These are phyloP conservation scores for Polyplosphaeria fusca DNA, from an alignment of 495 filamentous ascomycete genomes.

Conservation along the genomic window DNA sequence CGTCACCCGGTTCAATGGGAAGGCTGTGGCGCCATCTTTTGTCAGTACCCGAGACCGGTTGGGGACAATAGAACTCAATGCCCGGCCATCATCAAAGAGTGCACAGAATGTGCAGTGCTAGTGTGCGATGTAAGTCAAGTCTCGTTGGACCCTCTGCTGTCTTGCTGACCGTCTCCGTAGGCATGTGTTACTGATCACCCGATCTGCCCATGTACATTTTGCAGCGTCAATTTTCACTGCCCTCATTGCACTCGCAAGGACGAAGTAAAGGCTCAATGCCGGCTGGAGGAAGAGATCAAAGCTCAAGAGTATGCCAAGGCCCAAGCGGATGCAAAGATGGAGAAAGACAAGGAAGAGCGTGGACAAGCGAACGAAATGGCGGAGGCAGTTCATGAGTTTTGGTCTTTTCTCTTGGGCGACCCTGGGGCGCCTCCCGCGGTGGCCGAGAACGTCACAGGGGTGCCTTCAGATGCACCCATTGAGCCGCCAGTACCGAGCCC, in stretches of 20 bases:
- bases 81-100: conserved; percentile 50
- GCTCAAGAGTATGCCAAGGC: conserved; percentile 23
- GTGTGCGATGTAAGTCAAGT: conserved; percentile 54
- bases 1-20: conserved; percentile 49
- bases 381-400: conserved; percentile 29
- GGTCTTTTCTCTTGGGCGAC: conserved; percentile 11
- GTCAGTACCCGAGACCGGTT: conserved; percentile 49
- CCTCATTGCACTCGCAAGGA: conserved; percentile 49
- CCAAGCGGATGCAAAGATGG: conserved; percentile 25
- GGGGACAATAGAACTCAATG: conserved; percentile 54
- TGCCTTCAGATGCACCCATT: neutral
- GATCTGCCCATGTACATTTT: conserved; percentile 54
- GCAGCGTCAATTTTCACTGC: conserved; percentile 53
- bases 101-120: conserved; percentile 53
- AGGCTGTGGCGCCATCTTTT: conserved; percentile 59
- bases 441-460: neutral
- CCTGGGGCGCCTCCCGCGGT: neutral
- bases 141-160: too few species aligned
- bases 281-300: conserved; percentile 32
- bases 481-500: conserved; percentile 17
- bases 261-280: conserved; percentile 28
- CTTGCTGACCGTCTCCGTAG: too few species aligned
- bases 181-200: conserved; percentile 46
- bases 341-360: conserved; percentile 29
- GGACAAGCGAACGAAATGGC: conserved; percentile 28